Percentiles rank a stretch among this genome's conserved stretches.
phyloP scores from a whole-genome alignment of 345 rosid genomes.

The Populus nigra region DNA sequence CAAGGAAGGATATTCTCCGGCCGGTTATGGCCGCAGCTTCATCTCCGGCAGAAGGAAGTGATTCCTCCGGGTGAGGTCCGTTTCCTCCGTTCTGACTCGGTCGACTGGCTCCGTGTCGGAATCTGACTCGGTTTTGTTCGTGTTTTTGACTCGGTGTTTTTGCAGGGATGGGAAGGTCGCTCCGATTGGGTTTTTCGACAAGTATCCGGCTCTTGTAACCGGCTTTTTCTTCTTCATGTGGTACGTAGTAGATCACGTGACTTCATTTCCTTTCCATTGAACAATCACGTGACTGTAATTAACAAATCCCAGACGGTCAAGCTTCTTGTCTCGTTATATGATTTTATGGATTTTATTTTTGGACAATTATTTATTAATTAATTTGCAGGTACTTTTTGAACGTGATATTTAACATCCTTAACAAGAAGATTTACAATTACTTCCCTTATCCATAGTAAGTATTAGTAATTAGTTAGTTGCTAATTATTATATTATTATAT shows the following conservation, averaged over 20 bases:
- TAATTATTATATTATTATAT: not conserved
- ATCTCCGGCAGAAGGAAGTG: constrained; percentile 71
- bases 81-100: constrained; percentile 52
- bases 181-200: constrained; percentile 63
- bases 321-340: too few species aligned
- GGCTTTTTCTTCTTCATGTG: constrained; percentile 99
- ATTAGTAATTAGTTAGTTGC: not conserved
- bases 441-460: constrained; percentile 97
- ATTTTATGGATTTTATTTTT: not conserved
- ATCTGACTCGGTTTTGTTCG: constrained; percentile 30
- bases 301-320: not conserved
- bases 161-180: constrained; percentile 54
- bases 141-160: constrained; percentile 26
- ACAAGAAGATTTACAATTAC: constrained; percentile 98
- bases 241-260: constrained; percentile 31
- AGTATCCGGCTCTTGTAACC: constrained; percentile 76
- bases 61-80: constrained; percentile 98
- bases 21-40: constrained; percentile 63
- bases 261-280: not conserved
- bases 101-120: constrained; percentile 16
- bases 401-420: constrained; percentile 91
- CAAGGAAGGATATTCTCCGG: constrained; percentile 44
- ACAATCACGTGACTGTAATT: not conserved
- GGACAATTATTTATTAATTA: not conserved
- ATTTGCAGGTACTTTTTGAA: constrained; percentile 75